Evolutionary conservation across 192 early-diverging fungal species (phyloP).

Genomic region (Endogone sp.): DNA sequence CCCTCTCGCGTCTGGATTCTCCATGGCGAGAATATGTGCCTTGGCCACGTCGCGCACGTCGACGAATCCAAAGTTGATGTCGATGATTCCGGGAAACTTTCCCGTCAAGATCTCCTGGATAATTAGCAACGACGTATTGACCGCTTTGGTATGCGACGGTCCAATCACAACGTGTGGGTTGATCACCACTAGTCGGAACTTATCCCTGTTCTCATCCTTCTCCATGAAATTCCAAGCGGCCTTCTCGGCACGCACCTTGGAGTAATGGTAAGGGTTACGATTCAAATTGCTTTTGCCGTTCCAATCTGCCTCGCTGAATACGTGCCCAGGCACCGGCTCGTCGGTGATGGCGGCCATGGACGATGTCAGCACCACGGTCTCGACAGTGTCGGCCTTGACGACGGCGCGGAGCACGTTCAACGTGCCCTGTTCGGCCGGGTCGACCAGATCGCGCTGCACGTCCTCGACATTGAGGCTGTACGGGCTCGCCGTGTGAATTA

Average conservation of each 20-base stretch:
- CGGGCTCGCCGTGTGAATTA: background rate
- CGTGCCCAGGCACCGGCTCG: background rate
- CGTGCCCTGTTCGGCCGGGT: constrained; percentile 2
- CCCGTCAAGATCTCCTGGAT: background rate
- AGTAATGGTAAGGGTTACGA: background rate
- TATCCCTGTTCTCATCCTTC: background rate
- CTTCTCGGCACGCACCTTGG: background rate
- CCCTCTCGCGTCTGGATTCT: background rate
- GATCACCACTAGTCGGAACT: constrained; percentile 1
- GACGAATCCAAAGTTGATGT: background rate
- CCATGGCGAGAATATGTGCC: background rate
- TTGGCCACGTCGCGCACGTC: background rate
- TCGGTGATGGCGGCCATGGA: background rate
- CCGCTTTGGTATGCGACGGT: background rate
- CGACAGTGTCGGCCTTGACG: background rate
- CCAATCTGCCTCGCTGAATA: background rate
- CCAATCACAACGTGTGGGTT: background rate
- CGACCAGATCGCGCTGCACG: background rate
- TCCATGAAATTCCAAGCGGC: background rate
- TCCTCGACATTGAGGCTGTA: background rate
- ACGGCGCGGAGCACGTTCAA: background rate
- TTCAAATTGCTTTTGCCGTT: background rate
- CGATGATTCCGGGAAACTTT: background rate
- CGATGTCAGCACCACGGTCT: background rate
- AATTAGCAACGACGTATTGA: background rate